Percentiles rank a stretch among this genome's conserved stretches.
phyloP scores from a whole-genome alignment of 179 eudicot species.

The Silene vulgaris region DNA sequence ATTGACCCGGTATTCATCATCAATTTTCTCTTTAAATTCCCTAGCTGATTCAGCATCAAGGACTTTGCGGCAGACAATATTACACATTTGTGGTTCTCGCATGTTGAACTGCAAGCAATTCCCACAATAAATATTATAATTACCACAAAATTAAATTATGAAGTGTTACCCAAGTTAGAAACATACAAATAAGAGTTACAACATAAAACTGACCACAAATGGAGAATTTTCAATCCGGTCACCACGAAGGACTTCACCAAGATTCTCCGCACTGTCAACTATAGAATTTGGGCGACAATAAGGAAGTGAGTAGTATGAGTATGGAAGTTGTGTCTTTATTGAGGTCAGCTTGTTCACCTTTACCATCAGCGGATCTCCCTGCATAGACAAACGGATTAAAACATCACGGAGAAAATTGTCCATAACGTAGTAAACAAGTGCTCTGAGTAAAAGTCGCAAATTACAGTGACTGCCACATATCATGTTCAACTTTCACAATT shows the following conservation, averaged over 20 bases:
- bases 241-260: constrained; percentile 83
- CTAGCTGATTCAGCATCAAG: constrained; percentile 56
- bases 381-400: constrained; percentile 20
- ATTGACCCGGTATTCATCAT: constrained; percentile 72
- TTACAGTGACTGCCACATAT: neutral
- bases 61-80: constrained; percentile 42
- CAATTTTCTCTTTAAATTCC: constrained; percentile 66
- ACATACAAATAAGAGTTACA: neutral
- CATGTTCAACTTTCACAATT: neutral
- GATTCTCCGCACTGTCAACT: constrained; percentile 75
- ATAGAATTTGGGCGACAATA: constrained; percentile 55
- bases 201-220: constrained; percentile 47
- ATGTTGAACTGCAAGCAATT: constrained; percentile 54
- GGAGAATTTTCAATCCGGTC: constrained; percentile 79
- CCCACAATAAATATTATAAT: constrained; percentile 14
- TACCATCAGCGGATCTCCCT: constrained; percentile 60
- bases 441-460: neutral
- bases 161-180: neutral
- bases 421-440: neutral
- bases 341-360: constrained; percentile 79
- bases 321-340: constrained; percentile 77
- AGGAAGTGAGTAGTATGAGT: constrained; percentile 69
- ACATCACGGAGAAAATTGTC: neutral
- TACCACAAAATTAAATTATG: neutral
- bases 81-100: constrained; percentile 68